Conservation (phyloP, 495 filamentous ascomycete genomes). For the Aspergillus cavernicola region DNA sequence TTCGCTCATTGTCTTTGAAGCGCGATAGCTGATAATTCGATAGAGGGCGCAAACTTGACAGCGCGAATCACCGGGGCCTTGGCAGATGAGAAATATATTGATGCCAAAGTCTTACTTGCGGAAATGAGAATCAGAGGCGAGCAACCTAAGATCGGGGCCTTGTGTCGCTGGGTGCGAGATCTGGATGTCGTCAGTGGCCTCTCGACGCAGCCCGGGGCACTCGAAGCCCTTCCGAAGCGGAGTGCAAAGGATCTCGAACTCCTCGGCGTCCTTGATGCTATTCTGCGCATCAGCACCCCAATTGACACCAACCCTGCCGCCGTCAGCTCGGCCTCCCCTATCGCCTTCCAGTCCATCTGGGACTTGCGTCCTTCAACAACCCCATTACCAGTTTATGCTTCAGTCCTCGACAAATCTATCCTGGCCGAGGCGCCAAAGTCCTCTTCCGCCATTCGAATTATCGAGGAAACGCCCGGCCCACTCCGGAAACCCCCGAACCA, state of each 20-base stretch:
- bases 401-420: conserved; percentile 36
- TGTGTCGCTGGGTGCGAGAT: conserved; percentile 41
- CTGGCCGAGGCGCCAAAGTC: conserved; percentile 26
- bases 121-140: conserved; percentile 37
- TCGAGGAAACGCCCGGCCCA: conserved; percentile 32
- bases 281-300: conserved; percentile 35
- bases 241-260: conserved; percentile 28
- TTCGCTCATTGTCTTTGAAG: neutral
- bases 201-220: conserved; percentile 28
- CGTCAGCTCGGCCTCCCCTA: conserved; percentile 25
- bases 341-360: conserved; percentile 39
- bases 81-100: conserved; percentile 32
- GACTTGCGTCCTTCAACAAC: conserved; percentile 32
- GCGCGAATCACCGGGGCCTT: conserved; percentile 37
- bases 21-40: conserved; percentile 2
- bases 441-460: conserved; percentile 29
- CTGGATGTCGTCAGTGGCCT: conserved; percentile 39
- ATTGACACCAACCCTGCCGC: conserved; percentile 29
- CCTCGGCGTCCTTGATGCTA: conserved; percentile 33
- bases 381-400: conserved; percentile 30
- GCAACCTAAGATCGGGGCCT: conserved; percentile 37
- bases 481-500: conserved; percentile 39
- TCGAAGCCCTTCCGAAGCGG: conserved; percentile 16
- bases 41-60: conserved; percentile 37
- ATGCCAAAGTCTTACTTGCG: conserved; percentile 33